Evolutionary conservation across 805 yeast genomes (phyloP).

Genomic region (Starmerella riodocensis): DNA sequence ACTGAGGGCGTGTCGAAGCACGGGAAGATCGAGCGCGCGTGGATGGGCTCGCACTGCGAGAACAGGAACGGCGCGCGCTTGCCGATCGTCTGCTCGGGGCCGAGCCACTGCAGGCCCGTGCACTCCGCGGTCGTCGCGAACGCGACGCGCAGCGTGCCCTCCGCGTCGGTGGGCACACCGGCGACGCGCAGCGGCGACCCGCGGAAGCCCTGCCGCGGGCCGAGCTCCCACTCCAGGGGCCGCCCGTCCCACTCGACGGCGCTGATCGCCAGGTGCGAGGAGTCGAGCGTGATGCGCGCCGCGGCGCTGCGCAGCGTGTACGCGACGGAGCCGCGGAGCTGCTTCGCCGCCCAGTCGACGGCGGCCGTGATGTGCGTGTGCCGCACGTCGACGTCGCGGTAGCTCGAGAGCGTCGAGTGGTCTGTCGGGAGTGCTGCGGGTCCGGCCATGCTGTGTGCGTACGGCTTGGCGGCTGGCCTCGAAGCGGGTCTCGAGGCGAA

Average conservation of each 20-base stretch:
- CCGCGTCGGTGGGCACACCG: slow-evolving; percentile 12
- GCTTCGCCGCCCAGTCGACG: slow-evolving; percentile 42
- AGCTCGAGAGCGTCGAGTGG: slow-evolving; percentile 64
- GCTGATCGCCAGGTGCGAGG: slow-evolving; percentile 45
- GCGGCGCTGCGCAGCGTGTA: slow-evolving; percentile 32
- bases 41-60: slow-evolving; percentile 86
- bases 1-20: slow-evolving; percentile 84
- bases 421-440: too few species aligned
- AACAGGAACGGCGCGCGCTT: slow-evolving; percentile 57
- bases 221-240: slow-evolving; percentile 24
- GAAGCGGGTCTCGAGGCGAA: too few species aligned
- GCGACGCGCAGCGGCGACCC: slow-evolving; percentile 34
- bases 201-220: slow-evolving; percentile 29
- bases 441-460: too few species aligned
- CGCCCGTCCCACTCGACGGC: slow-evolving; percentile 35
- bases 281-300: slow-evolving; percentile 44
- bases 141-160: slow-evolving; percentile 27
- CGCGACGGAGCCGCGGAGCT: slow-evolving; percentile 42
- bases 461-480: too few species aligned
- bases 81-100: slow-evolving; percentile 62
- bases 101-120: slow-evolving; percentile 78
- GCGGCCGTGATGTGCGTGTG: slow-evolving; percentile 41
- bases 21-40: slow-evolving; percentile 77
- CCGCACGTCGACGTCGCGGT: slow-evolving; percentile 37
- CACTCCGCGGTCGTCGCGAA: slow-evolving; percentile 61